These are phyloP conservation scores for Colletotrichum agaves DNA, from an alignment of 2,329 filamentous ascomycete species.

Conservation along the genomic window DNA sequence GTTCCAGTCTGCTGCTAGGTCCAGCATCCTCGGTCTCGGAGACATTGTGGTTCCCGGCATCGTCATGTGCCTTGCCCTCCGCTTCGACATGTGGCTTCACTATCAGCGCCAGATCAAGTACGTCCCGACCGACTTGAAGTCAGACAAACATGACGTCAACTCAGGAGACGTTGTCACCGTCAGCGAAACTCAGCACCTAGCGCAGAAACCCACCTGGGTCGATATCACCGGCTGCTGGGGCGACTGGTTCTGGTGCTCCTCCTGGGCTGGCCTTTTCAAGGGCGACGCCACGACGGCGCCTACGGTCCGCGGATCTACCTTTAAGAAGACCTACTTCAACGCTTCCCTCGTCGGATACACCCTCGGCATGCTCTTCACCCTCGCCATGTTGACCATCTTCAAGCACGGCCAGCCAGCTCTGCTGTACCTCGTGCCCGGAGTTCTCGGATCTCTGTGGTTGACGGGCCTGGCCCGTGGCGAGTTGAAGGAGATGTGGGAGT, in stretches of 20 bases:
- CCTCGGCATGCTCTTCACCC: constrained; percentile 79
- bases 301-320: constrained; percentile 59
- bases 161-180: constrained; percentile 49
- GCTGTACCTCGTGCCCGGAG: constrained; percentile 90
- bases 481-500: constrained; percentile 79
- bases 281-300: constrained; percentile 42
- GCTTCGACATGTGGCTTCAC: constrained; percentile 90
- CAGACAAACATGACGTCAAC: constrained; percentile 44
- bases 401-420: constrained; percentile 89
- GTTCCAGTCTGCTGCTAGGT: constrained; percentile 74
- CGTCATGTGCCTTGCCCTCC: constrained; percentile 85
- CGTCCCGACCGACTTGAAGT: constrained; percentile 50
- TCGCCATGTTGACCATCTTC: constrained; percentile 81
- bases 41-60: constrained; percentile 94
- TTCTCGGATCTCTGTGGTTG: constrained; percentile 78
- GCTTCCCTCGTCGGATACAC: constrained; percentile 82
- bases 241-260: constrained; percentile 80
- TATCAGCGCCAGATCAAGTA: constrained; percentile 76
- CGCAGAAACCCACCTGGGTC: constrained; percentile 57
- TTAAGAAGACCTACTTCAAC: constrained; percentile 87
- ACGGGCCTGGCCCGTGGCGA: constrained; percentile 80
- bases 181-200: constrained; percentile 54
- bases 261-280: constrained; percentile 39
- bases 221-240: constrained; percentile 81
- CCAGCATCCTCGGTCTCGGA: constrained; percentile 89